Evolutionary conservation across 2,329 filamentous ascomycete species (phyloP).

Genomic region (Neonectria hederae): DNA sequence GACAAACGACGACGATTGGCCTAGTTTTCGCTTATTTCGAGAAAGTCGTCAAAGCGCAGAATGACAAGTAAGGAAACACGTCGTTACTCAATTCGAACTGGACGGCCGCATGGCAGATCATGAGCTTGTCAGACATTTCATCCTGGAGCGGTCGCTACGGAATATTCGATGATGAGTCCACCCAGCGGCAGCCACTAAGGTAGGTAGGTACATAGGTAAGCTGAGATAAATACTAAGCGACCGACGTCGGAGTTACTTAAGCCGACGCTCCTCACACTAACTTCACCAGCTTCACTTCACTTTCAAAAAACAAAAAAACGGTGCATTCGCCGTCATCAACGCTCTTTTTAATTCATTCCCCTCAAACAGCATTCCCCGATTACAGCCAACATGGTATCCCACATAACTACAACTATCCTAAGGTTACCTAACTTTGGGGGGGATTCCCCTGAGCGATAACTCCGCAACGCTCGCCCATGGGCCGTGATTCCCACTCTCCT

Average conservation of each 20-base stretch:
- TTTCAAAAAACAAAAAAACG: background rate
- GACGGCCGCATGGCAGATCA: slow-evolving; percentile 1
- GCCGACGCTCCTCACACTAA: background rate
- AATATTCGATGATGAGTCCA: slow-evolving; percentile 9
- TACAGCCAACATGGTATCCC: slow-evolving; percentile 41
- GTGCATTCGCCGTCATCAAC: background rate
- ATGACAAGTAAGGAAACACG: background rate
- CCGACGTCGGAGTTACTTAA: slow-evolving; percentile 26
- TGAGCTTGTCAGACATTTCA: slow-evolving; percentile 8
- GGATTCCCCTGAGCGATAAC: slow-evolving; percentile 20
- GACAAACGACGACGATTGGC: background rate
- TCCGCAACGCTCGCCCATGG: slow-evolving; percentile 16
- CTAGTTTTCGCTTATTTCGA: background rate
- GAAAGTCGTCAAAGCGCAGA: background rate
- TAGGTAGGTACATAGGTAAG: background rate
- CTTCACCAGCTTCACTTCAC: background rate
- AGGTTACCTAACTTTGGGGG: slow-evolving; percentile 35
- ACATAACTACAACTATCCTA: slow-evolving; percentile 37
- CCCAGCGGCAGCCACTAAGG: background rate
- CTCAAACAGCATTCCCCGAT: slow-evolving; percentile 17
- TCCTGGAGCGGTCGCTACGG: background rate
- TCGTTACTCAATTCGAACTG: background rate
- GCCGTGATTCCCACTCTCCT: slow-evolving; percentile 21
- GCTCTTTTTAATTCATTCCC: slow-evolving; percentile 18
- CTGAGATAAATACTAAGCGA: background rate